Base-by-base conservation (phyloP, 2,329 filamentous ascomycete species). In the Bipolaris zeicola region DNA sequence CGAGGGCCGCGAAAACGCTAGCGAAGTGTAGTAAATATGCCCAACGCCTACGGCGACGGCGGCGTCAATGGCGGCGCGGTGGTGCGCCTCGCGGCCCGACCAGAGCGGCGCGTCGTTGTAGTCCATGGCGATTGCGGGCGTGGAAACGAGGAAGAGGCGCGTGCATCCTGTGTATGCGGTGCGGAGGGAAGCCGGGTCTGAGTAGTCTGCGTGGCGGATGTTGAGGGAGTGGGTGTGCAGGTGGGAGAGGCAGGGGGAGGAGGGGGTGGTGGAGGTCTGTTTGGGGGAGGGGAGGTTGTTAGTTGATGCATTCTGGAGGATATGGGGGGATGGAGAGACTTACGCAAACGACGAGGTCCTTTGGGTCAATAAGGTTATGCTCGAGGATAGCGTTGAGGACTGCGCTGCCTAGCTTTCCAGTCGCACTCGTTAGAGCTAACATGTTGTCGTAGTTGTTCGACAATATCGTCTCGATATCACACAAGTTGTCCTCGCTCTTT, bases 11-110 rank as follows among this genome's bases (percentile, higher is more conserved):
- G 45, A 62, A 50, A 81, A 81, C 0, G 72, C 78, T 5, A 82
- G 71, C 5, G 74, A 78, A 1, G 78, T 78, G 67, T 81, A 81
- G 64, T 80, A 81, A 42, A 82, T 70, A 61, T 81, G 79, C 57
- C 76, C 68, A 0, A 81, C 74, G 11, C 78, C 77, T 2, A 67
- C 77, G 37, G 72, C 63, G 10, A 74, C 51, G 0, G 79, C 79
- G 0, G 79, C 78, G 24, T 79, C 75, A 8, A 81, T 74, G 11
- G 76, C 79, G 2, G 70, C 70, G 48, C 76, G 75, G 52, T 81
- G 79, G 57, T 81, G 77, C 7, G 70, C 74, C 55, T 81, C 79
- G 16, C 79, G 71, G 10, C 79, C 79, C 18, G 73, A 45, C 57
- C 77, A 77, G 0, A 72, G 68, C 0, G 77, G 73, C 1, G 78